Conservation (phyloP, 371 early-diverging fungal genomes). For the Mortierella sp. region DNA sequence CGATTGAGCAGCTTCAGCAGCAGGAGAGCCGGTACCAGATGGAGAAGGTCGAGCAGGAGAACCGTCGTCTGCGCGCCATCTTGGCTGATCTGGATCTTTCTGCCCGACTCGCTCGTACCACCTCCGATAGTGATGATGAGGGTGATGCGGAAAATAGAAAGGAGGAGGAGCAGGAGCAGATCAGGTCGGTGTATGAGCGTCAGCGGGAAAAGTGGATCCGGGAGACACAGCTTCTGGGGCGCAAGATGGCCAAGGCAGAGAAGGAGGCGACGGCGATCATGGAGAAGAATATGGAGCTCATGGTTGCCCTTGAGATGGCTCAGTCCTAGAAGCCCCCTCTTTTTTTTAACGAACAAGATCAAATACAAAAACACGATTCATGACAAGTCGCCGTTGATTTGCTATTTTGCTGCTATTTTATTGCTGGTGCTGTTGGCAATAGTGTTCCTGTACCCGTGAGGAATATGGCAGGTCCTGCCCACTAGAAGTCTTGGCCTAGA, state of each 20-base stretch:
- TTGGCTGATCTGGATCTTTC: constrained; percentile 34
- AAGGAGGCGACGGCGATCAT: constrained; percentile 28
- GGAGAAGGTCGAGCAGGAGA: constrained; percentile 28
- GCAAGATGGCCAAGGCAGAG: constrained; percentile 44
- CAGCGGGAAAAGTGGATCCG: constrained; percentile 35
- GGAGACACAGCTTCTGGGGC: constrained; percentile 26
- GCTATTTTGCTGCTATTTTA: too few relatives aligned
- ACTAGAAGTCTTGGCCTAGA: too few relatives aligned
- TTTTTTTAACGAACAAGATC: neutral
- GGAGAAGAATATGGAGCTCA: constrained; percentile 54
- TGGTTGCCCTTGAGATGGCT: constrained; percentile 41
- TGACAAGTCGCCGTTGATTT: too few relatives aligned
- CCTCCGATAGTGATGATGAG: neutral
- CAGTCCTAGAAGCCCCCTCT: constrained; percentile 16
- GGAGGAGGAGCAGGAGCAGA: neutral
- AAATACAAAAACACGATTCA: too few relatives aligned
- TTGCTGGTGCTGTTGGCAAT: too few relatives aligned
- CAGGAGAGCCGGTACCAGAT: constrained; percentile 30
- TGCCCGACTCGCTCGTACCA: constrained; percentile 3
- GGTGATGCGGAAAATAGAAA: neutral
- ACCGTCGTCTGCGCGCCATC: constrained; percentile 27
- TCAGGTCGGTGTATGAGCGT: constrained; percentile 18
- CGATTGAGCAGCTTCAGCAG: constrained; percentile 41
- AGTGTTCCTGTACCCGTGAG: too few relatives aligned
- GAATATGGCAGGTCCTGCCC: too few relatives aligned